Base-by-base conservation (phyloP, 805 yeast genomes). In the Candida michaelii region DNA sequence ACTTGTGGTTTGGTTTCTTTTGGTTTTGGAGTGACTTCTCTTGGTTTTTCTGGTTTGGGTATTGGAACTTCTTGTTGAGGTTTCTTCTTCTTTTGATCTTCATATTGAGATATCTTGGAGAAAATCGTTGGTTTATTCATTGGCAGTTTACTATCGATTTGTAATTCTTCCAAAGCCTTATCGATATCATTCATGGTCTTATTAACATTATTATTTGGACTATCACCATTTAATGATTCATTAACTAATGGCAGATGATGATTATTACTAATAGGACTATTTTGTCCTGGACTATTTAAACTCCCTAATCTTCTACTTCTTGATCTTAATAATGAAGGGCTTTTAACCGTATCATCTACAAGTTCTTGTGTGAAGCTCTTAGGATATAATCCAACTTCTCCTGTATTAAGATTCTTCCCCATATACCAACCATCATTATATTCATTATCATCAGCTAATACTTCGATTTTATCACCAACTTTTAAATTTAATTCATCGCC, bases 381-480 rank as follows among this genome's bases (percentile, higher is more conserved):
- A 11, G 99, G 99, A 57, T 89, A 93, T 31, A 91, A 68, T 0
- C 99, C 99, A 10, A 88, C 91, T 40, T 78, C 76, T 41, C 79
- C 77, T 0, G 91, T 82, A 38, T 77, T 57, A 38, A 88, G 58
- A 53, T 90, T 90, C 46, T 80, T 82, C 3, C 97, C 96, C 74
- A 87, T 85, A 58, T 84, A 93, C 99, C 99, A 93, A 13, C 98
- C 97, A 63, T 93, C 98, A 54, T 87, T 85, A 62, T 85, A 93
- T 56, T 88, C 97, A 48, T 83, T 78, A 64, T 93, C 99, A 63
- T 89, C 97, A 33, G 95, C 88, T 16, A 93, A 79, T 6, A 93
- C 88, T 60, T 89, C 95, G 44, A 93, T 74, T 47, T 79, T 82
- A 59, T 93, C 97, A 19, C 97, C 98, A 9, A 83, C 77, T 36